phyloP scores from a whole-genome alignment of 345 rosid genomes.

The Eucalyptus viminalis region DNA sequence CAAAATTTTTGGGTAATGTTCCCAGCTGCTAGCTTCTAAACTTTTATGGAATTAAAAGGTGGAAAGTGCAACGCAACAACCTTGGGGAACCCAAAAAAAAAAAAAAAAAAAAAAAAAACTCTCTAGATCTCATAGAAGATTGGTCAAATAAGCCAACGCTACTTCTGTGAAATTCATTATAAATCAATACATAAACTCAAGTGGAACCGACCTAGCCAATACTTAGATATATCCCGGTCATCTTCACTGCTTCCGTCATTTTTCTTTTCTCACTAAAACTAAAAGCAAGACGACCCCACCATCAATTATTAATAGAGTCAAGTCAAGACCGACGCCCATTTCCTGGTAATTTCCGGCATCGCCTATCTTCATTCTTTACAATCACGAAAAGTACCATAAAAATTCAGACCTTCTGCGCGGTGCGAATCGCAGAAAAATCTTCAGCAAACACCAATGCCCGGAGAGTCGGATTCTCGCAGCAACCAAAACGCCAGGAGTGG shows the following conservation, averaged over 20 bases:
- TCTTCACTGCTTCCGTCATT: background rate
- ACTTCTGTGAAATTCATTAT: background rate
- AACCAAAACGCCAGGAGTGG: background rate
- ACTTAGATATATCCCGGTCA: background rate
- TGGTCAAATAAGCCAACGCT: background rate
- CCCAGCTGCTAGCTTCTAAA: background rate
- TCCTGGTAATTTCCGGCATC: background rate
- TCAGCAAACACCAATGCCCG: background rate
- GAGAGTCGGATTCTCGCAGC: background rate
- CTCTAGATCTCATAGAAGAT: background rate
- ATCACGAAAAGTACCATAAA: background rate
- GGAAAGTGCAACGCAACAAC: background rate
- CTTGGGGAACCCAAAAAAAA: background rate
- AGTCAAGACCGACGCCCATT: background rate
- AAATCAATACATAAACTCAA: background rate
- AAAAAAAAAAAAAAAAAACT: no score
- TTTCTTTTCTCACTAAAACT: background rate
- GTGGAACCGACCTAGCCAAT: background rate
- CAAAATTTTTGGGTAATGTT: background rate
- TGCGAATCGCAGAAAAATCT: background rate
- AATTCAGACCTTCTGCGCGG: background rate
- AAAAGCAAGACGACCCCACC: background rate
- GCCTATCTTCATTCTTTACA: background rate
- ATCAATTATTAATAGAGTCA: background rate
- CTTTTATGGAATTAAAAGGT: background rate